Base-by-base conservation (phyloP, 2,329 filamentous ascomycete genomes). In the Chaetomiaceae sp. region DNA sequence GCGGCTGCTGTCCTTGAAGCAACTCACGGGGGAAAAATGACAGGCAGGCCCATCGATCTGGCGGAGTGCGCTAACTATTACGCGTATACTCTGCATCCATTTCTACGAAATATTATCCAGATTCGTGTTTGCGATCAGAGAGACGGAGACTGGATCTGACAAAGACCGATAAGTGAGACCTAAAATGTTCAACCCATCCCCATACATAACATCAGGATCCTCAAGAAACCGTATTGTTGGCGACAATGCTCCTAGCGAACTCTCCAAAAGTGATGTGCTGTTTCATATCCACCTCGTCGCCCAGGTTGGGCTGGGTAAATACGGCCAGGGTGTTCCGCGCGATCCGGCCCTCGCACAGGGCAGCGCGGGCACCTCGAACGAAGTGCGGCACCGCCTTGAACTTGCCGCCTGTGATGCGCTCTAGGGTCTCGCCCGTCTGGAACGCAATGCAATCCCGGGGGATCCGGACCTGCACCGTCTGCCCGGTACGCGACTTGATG, bases 371-470 rank as follows among this genome's bases (percentile, higher is more conserved):
- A 0, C 91, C 92, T 60, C 86, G 80, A 8, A 99, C 94, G 69
- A 95, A 97, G 74, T 99, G 94, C 60, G 94, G 92, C 56, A 97
- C 94, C 1, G 94, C 94, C 71, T 87, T 89, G 75, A 99, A 96
- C 65, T 82, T 84, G 9, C 94, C 94, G n/a, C 80, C 76, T 0
- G 92, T 97, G 66, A 99, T 96, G 53, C 89, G 78, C 71, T 97
- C 87, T 46, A 99, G 75, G 1, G 92, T 86, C 72, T 96, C 90
- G 2, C 92, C 94, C 0, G 92, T 99, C 75, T 99, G 92, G 68
- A 99, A 99, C 0, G 89, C 94, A 45, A 99, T 85, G 69, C 90
- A 94, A 66, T 95, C 90, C 37, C 85, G 79, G 1, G 92, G 94
- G 59, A 99, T 96, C 66, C 85, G 84, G 61, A 97, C 90, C 70